Conservation (phyloP, 352 stramenopile genomes). For the Phytophthora colocasiae region DNA sequence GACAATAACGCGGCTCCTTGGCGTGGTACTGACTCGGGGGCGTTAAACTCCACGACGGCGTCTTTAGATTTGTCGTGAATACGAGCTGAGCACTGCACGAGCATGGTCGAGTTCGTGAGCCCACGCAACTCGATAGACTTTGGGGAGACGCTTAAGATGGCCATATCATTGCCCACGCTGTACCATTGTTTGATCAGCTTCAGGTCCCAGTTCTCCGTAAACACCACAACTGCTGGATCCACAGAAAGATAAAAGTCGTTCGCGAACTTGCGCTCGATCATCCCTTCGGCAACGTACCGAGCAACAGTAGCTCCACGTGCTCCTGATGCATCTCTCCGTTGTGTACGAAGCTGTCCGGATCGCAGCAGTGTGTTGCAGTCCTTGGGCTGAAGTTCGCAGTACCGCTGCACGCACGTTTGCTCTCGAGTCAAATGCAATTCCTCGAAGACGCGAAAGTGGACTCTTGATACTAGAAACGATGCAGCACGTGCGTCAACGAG, state of each 20-base stretch:
- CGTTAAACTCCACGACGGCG: constrained; percentile 81
- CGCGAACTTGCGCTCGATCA: constrained; percentile 54
- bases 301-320: constrained; percentile 63
- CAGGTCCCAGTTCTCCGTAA: constrained; percentile 80
- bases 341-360: constrained; percentile 57
- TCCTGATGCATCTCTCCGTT: constrained; percentile 66
- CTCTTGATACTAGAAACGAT: constrained; percentile 47
- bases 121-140: constrained; percentile 59
- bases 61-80: constrained; percentile 74
- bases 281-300: constrained; percentile 63
- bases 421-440: constrained; percentile 70
- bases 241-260: constrained; percentile 83
- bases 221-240: constrained; percentile 63
- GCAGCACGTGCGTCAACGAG: constrained; percentile 51
- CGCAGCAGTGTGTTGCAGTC: constrained; percentile 59
- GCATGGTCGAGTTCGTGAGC: constrained; percentile 43
- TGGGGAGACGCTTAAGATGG: constrained; percentile 78
- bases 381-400: constrained; percentile 57
- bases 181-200: constrained; percentile 84
- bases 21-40: constrained; percentile 60
- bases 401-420: constrained; percentile 64
- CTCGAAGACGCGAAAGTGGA: constrained; percentile 81
- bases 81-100: constrained; percentile 83
- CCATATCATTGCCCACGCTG: constrained; percentile 76
- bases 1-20: constrained; percentile 39